Evolutionary conservation across 139 green algal genomes (phyloP).

Genomic region (Chlorella sp.): DNA sequence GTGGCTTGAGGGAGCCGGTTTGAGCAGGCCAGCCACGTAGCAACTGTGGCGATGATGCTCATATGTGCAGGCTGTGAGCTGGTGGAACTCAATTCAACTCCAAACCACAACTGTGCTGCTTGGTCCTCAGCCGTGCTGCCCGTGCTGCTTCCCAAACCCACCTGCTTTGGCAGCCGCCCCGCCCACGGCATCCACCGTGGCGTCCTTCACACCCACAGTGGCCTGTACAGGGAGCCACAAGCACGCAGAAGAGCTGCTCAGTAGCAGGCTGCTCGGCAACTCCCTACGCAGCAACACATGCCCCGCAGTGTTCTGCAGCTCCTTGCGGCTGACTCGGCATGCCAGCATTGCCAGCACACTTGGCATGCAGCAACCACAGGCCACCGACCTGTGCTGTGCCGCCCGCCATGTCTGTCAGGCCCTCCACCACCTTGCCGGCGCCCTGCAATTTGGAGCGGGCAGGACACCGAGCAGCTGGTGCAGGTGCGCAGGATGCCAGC

Average conservation of each 20-base stretch:
- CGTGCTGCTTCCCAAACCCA: neutral
- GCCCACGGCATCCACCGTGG: neutral
- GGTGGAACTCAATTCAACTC: no score
- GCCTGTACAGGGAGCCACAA: neutral
- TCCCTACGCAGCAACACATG: no score
- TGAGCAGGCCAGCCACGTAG: no score
- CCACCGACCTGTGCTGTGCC: neutral
- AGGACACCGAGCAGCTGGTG: neutral
- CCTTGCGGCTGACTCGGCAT: no score
- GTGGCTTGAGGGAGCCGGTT: neutral
- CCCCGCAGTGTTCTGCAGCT: neutral
- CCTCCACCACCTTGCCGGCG: neutral
- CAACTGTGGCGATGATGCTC: no score
- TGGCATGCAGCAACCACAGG: neutral
- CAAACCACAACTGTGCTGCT: no score
- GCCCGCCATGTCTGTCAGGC: neutral
- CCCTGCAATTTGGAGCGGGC: neutral
- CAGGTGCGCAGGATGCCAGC: neutral
- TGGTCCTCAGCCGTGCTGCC: no score
- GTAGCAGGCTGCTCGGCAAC: no score
- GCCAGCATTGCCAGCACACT: neutral
- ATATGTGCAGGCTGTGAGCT: no score
- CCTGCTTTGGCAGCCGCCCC: neutral
- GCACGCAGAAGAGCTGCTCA: no score
- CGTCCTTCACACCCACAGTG: neutral